A percentile compares a stretch with the other conserved stretches of the same genome.
These are phyloP conservation scores for Mycena albidolilacea DNA, from an alignment of 768 basidiomycete genomes.

Conservation along the genomic window DNA sequence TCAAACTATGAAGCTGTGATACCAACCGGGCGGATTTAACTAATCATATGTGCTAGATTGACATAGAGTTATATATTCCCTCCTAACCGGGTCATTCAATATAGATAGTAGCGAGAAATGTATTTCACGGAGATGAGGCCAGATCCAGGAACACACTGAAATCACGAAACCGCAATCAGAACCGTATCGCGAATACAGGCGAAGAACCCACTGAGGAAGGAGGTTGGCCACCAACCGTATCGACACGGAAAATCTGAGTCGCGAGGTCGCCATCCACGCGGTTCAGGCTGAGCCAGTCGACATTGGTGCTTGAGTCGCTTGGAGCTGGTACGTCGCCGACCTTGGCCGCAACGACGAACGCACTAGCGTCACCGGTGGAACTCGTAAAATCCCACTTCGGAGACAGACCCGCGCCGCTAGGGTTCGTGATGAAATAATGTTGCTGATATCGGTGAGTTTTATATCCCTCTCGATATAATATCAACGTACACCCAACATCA, in stretches of 20 bases:
- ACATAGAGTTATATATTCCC: background rate
- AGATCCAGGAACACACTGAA: background rate
- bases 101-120: background rate
- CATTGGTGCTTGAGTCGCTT: background rate
- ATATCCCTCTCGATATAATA: too few relatives aligned
- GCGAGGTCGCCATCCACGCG: background rate
- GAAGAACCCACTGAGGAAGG: too few relatives aligned
- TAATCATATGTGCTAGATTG: background rate
- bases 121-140: background rate
- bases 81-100: background rate
- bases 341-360: too few relatives aligned
- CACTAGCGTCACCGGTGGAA: too few relatives aligned
- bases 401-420: too few relatives aligned
- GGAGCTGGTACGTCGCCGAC: too few relatives aligned
- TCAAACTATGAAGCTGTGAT: slow-evolving; percentile 27
- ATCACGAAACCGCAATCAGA: background rate
- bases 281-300: slow-evolving; percentile 13
- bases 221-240: too few relatives aligned
- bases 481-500: background rate
- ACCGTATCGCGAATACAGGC: background rate
- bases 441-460: too few relatives aligned
- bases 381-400: too few relatives aligned
- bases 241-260: too few relatives aligned
- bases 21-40: background rate
- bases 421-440: too few relatives aligned